Conservation (phyloP, 208 protist genomes). For the Trypanosoma brucei region DNA sequence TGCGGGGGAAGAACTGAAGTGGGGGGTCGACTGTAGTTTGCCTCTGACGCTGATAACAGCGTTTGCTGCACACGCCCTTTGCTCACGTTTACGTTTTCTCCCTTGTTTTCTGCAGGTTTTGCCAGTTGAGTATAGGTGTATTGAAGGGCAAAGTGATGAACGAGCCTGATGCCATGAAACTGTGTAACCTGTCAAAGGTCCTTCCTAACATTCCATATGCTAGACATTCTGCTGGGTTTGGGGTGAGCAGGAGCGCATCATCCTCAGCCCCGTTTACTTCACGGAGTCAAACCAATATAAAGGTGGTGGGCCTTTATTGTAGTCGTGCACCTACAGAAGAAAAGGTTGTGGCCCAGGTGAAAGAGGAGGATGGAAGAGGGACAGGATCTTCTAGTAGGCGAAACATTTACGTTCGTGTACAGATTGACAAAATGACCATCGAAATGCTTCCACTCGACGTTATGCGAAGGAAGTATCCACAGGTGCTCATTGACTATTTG, state of each 20-base stretch:
- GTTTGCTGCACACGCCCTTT: too few relatives aligned
- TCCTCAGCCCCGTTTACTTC: not conserved
- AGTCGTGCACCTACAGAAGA: constrained; percentile 3
- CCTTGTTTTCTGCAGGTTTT: too few relatives aligned
- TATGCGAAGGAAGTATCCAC: constrained; percentile 66
- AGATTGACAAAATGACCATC: constrained; percentile 57
- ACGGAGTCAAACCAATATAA: constrained; percentile 7
- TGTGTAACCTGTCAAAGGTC: constrained; percentile 22
- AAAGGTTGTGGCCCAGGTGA: not conserved
- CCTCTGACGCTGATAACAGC: too few relatives aligned
- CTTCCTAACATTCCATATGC: constrained; percentile 23
- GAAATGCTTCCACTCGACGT: constrained; percentile 65
- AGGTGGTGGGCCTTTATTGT: constrained; percentile 26
- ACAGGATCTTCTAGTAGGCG: constrained; percentile 9
- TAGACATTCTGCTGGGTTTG: constrained; percentile 17
- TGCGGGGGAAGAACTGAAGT: too few relatives aligned
- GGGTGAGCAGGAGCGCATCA: not conserved
- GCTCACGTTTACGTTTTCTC: too few relatives aligned
- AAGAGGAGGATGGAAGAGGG: not conserved
- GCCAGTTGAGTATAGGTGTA: too few relatives aligned
- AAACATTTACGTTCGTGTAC: constrained; percentile 64
- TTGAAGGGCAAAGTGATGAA: constrained; percentile 1
- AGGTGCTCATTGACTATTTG: constrained; percentile 77
- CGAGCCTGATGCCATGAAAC: constrained; percentile 12
- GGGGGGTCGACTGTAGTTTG: too few relatives aligned